Evolutionary conservation across 768 basidiomycete genomes (phyloP).

Genomic region (Pleurotus tuoliensis): DNA sequence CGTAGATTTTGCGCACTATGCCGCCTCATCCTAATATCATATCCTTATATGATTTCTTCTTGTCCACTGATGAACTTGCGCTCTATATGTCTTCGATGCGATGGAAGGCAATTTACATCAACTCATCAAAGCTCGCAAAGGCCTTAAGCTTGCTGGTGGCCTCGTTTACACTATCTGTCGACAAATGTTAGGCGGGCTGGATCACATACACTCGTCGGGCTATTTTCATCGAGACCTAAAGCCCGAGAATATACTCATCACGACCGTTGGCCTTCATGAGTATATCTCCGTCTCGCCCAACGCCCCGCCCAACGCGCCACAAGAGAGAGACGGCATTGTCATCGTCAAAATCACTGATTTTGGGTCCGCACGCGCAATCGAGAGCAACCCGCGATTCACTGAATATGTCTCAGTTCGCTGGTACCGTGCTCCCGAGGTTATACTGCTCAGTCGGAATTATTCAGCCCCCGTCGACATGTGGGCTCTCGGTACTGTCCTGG

Average conservation of each 20-base stretch:
- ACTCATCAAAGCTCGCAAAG: conserved; percentile 95
- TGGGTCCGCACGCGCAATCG: conserved; percentile 89
- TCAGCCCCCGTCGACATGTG: conserved; percentile 99
- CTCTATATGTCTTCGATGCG: conserved; percentile 99
- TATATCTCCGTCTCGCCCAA: conserved; percentile 76
- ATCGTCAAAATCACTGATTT: conserved; percentile 99
- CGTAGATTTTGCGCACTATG: conserved; percentile 68
- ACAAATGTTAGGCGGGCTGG: conserved; percentile 85
- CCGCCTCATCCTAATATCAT: conserved; percentile 96
- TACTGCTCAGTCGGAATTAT: conserved; percentile 88
- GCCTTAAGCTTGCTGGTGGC: conserved; percentile 90
- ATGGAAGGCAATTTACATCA: conserved; percentile 99
- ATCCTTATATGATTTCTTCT: conserved; percentile 98
- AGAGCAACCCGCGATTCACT: conserved; percentile 88
- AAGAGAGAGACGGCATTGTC: conserved; percentile 91
- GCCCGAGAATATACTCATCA: conserved; percentile 97
- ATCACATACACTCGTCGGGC: conserved; percentile 88
- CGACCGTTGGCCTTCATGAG: conserved; percentile 92
- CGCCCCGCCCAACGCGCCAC: conserved; percentile 56
- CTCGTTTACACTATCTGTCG: conserved; percentile 92
- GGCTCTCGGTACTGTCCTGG: conserved; percentile 98
- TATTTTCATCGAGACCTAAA: conserved; percentile 99
- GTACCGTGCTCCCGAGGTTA: conserved; percentile 99
- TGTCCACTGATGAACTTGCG: conserved; percentile 89
- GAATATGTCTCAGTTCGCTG: conserved; percentile 98